A percentile compares a stretch with the other conserved stretches of the same genome.
These are phyloP conservation scores for Vigna hirtella DNA, from an alignment of 306 rosid species.

Conservation along the genomic window DNA sequence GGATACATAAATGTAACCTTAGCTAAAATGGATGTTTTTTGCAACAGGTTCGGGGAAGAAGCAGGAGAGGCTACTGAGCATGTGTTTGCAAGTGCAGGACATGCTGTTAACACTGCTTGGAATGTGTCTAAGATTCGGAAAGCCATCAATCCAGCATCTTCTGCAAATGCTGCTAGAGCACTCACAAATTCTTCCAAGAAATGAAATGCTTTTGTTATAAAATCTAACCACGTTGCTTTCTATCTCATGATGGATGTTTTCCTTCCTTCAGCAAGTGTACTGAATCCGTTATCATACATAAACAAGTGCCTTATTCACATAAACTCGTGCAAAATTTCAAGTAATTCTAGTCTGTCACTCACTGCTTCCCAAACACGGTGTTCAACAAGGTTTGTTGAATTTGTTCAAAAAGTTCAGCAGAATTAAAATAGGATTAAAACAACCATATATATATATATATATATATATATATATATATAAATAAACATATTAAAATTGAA, in stretches of 20 bases:
- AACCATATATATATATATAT: too few species aligned
- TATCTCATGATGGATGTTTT: background rate
- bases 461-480: too few species aligned
- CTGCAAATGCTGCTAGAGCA: constrained; percentile 58
- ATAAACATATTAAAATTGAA: too few species aligned
- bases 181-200: constrained; percentile 60
- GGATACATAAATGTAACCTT: background rate
- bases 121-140: constrained; percentile 80
- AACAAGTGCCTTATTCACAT: too few species aligned
- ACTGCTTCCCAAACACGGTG: too few species aligned
- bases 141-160: constrained; percentile 84
- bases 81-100: constrained; percentile 83
- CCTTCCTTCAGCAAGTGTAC: too few species aligned
- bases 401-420: too few species aligned
- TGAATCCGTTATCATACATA: too few species aligned
- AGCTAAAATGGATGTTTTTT: background rate
- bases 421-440: too few species aligned
- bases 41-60: constrained; percentile 75
- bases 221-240: constrained; percentile 17
- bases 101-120: constrained; percentile 80
- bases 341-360: too few species aligned
- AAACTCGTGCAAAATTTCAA: too few species aligned
- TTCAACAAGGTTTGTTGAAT: too few species aligned
- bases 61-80: constrained; percentile 89
- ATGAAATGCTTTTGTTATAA: constrained; percentile 21